Conservation (phyloP, 208 protist species). For the Angomonas ambiguus region DNA sequence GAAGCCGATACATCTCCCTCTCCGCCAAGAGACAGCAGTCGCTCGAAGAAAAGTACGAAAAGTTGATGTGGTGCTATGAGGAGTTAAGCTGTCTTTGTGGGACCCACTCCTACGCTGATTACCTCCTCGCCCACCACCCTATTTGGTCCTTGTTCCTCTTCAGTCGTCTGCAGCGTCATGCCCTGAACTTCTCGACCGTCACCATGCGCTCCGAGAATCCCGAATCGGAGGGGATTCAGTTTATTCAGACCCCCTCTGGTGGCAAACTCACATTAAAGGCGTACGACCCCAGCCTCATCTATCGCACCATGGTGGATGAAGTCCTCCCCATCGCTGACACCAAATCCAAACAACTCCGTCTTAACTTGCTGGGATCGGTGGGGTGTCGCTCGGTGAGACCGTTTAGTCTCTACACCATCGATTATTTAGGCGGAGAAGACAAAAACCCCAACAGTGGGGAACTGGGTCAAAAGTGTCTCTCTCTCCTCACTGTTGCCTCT, state of each 20-base stretch:
- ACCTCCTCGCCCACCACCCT: constrained; percentile 45
- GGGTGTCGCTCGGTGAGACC: constrained; percentile 52
- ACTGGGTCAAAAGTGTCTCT: constrained; percentile 37
- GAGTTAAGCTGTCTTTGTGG: constrained; percentile 69
- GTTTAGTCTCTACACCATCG: constrained; percentile 41
- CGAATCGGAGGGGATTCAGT: background rate
- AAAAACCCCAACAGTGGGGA: constrained; percentile 27
- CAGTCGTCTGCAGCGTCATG: constrained; percentile 48
- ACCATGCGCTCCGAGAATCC: background rate
- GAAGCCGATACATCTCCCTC: constrained; percentile 55
- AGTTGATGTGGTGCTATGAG: constrained; percentile 79
- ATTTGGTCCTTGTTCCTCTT: constrained; percentile 76
- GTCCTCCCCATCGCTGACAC: constrained; percentile 6
- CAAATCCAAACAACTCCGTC: constrained; percentile 26
- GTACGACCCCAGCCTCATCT: background rate
- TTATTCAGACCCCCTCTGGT: background rate
- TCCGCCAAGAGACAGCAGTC: constrained; percentile 42
- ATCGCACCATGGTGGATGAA: background rate
- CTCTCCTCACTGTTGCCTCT: constrained; percentile 70
- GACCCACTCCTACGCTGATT: constrained; percentile 71
- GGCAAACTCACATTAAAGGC: background rate
- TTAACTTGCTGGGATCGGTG: constrained; percentile 50
- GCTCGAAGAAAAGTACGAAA: constrained; percentile 86
- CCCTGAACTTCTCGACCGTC: constrained; percentile 26
- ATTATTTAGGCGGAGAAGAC: constrained; percentile 57